Evolutionary conservation across 495 filamentous ascomycete species (phyloP).

Genomic region (Astrocystis sublimbata): DNA sequence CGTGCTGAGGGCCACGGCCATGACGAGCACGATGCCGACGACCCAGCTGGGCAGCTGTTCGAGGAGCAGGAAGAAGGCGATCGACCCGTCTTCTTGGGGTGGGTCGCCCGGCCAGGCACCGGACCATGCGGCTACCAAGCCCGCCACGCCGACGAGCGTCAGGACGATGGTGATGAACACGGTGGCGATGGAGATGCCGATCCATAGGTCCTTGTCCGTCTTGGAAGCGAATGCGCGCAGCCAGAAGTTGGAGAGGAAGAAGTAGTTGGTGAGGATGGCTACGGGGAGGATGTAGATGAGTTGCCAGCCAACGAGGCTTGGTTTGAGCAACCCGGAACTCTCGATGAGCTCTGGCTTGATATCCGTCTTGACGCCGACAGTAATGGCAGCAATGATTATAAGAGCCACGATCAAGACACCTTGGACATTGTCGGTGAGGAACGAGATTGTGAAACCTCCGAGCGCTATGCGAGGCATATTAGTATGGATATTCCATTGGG

Average conservation of each 20-base stretch:
- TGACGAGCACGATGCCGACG: slow-evolving; percentile 71
- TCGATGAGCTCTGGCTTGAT: slow-evolving; percentile 66
- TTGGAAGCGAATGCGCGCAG: slow-evolving; percentile 78
- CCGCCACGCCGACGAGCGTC: slow-evolving; percentile 65
- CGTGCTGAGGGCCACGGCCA: slow-evolving; percentile 71
- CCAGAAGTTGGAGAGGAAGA: slow-evolving; percentile 79
- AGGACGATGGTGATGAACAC: slow-evolving; percentile 62
- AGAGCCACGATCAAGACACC: slow-evolving; percentile 70
- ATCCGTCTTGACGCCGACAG: slow-evolving; percentile 67
- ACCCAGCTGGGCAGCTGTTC: slow-evolving; percentile 71
- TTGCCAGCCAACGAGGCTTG: slow-evolving; percentile 71
- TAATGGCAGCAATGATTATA: slow-evolving; percentile 67
- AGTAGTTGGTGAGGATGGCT: slow-evolving; percentile 73
- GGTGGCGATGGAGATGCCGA: slow-evolving; percentile 66
- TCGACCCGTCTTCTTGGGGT: slow-evolving; percentile 58
- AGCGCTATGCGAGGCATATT: slow-evolving; percentile 49
- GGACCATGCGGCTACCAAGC: slow-evolving; percentile 72
- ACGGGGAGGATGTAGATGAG: slow-evolving; percentile 75
- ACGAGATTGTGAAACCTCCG: slow-evolving; percentile 75
- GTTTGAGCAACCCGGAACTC: slow-evolving; percentile 59
- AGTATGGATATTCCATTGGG: background rate
- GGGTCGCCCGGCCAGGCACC: slow-evolving; percentile 59
- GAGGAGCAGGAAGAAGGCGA: slow-evolving; percentile 73
- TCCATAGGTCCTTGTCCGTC: slow-evolving; percentile 72
- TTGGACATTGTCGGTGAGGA: slow-evolving; percentile 77